Conservation (phyloP, 345 rosid species). For the Melastoma malabathricum region DNA sequence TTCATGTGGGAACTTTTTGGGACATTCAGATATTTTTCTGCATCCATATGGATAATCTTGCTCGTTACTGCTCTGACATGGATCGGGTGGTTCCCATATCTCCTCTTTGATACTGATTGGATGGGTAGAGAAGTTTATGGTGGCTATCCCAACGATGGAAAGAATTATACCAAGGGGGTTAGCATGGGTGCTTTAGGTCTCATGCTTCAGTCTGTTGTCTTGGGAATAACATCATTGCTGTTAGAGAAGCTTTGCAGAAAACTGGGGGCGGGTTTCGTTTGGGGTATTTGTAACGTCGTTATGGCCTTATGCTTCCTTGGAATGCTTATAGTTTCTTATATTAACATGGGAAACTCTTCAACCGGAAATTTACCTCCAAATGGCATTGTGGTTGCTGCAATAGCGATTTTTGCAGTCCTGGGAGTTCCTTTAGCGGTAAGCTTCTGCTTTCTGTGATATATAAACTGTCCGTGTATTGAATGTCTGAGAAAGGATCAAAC, state of each 20-base stretch:
- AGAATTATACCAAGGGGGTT: slow-evolving; percentile 53
- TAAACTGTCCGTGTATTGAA: neutral
- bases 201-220: slow-evolving; percentile 81
- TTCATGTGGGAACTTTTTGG: slow-evolving; percentile 81
- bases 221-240: slow-evolving; percentile 83
- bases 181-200: slow-evolving; percentile 85
- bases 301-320: slow-evolving; percentile 81
- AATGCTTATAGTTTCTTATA: slow-evolving; percentile 54
- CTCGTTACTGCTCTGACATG: slow-evolving; percentile 75
- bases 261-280: slow-evolving; percentile 89
- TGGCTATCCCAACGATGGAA: slow-evolving; percentile 67
- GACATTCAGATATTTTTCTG: slow-evolving; percentile 70
- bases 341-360: slow-evolving; percentile 20
- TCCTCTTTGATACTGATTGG: slow-evolving; percentile 94
- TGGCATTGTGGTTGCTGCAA: slow-evolving; percentile 58
- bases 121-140: slow-evolving; percentile 94
- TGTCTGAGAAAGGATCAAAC: neutral
- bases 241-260: slow-evolving; percentile 93
- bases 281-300: slow-evolving; percentile 78
- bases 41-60: slow-evolving; percentile 62
- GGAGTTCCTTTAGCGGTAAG: slow-evolving; percentile 94
- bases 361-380: slow-evolving; percentile 54
- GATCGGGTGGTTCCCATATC: slow-evolving; percentile 91
- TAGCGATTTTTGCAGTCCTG: slow-evolving; percentile 52
- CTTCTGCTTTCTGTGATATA: slow-evolving; percentile 11